Evolutionary conservation across 176 grass and related monocot genomes (phyloP).

Genomic region (Bonia amplexicaulis): DNA sequence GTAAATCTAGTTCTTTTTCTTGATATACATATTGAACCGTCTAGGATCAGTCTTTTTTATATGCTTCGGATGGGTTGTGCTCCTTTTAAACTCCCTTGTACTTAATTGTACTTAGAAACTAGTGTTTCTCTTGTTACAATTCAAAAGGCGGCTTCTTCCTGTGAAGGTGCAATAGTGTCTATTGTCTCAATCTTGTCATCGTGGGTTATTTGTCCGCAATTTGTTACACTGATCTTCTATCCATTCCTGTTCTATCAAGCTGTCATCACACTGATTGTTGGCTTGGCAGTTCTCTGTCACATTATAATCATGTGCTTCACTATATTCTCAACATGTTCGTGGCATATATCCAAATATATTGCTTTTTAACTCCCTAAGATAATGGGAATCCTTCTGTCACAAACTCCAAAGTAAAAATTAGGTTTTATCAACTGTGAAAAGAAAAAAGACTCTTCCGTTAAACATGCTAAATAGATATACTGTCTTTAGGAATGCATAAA

Average conservation of each 20-base stretch:
- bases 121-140: not conserved
- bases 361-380: not conserved
- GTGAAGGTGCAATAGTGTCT: not conserved
- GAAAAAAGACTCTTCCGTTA: not conserved
- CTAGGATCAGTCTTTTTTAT: not conserved
- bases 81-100: not conserved
- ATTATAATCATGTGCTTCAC: not conserved
- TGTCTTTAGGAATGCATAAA: not conserved
- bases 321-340: not conserved
- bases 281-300: not conserved
- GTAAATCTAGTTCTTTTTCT: conserved; percentile 24
- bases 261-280: not conserved
- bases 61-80: not conserved
- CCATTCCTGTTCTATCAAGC: not conserved
- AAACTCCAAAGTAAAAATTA: not conserved
- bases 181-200: not conserved
- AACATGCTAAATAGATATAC: not conserved
- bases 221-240: not conserved
- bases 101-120: conserved; percentile 13
- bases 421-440: not conserved
- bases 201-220: not conserved
- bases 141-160: not conserved
- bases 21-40: not conserved
- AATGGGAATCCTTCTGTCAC: not conserved
- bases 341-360: not conserved